Conservation (phyloP, 305 asterid genomes). For the Plantago coronopus region DNA sequence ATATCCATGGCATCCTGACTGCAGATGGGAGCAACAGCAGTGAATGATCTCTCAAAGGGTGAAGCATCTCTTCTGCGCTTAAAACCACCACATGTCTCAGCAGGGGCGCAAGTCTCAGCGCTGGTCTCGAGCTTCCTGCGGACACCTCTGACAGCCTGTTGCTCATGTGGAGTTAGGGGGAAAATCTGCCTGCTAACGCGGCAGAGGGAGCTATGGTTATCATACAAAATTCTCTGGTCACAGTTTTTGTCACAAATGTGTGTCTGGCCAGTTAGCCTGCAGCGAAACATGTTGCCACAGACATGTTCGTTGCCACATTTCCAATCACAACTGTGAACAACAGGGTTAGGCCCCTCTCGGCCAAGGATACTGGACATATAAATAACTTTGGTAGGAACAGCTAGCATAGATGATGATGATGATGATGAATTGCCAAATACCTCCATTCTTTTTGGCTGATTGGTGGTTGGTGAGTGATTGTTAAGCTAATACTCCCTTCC, state of each 20-base stretch:
- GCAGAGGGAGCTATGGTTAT: slow-evolving; percentile 88
- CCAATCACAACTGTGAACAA: slow-evolving; percentile 98
- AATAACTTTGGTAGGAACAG: slow-evolving; percentile 79
- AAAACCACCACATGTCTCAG: slow-evolving; percentile 50
- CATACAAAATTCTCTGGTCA: slow-evolving; percentile 85
- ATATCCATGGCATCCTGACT: slow-evolving; percentile 91
- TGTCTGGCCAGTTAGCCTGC: slow-evolving; percentile 86
- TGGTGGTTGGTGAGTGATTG: slow-evolving; percentile 13
- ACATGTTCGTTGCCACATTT: slow-evolving; percentile 80
- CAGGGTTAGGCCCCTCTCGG: slow-evolving; percentile 90
- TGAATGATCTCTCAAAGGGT: slow-evolving; percentile 81
- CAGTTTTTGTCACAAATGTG: slow-evolving; percentile 98
- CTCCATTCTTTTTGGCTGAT: slow-evolving; percentile 57
- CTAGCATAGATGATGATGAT: slow-evolving; percentile 43
- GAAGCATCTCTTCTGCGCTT: slow-evolving; percentile 95
- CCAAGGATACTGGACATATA: slow-evolving; percentile 89
- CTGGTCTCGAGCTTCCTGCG: slow-evolving; percentile 89
- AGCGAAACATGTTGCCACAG: slow-evolving; percentile 89
- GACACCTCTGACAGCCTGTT: slow-evolving; percentile 79
- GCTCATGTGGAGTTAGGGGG: slow-evolving; percentile 64
- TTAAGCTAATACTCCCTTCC: too few species aligned
- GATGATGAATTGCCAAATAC: slow-evolving; percentile 67
- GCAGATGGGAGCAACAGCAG: slow-evolving; percentile 78
- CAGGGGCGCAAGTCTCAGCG: slow-evolving; percentile 48
- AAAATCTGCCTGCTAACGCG: slow-evolving; percentile 73